Evolutionary conservation across 2,329 filamentous ascomycete species (phyloP).

Genomic region (Colletotrichum tropicale): DNA sequence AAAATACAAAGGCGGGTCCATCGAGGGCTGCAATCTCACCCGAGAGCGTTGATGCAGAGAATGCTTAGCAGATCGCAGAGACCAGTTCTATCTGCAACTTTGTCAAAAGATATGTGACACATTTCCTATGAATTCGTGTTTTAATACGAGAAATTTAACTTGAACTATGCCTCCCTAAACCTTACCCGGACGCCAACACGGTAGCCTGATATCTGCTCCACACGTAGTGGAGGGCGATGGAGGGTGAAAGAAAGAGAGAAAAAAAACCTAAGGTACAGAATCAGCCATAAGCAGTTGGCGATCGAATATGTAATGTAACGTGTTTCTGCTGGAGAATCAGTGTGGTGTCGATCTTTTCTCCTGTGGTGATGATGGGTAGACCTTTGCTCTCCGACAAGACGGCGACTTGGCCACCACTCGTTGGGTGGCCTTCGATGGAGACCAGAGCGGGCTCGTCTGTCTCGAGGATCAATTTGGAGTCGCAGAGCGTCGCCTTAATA

Average conservation of each 20-base stretch:
- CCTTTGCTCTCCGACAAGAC: neutral
- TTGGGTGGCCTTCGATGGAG: neutral
- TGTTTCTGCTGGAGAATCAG: constrained; percentile 19
- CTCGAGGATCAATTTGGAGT: neutral
- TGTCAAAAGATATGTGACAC: neutral
- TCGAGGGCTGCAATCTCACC: neutral
- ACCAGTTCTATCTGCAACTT: neutral
- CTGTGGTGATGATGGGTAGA: constrained; percentile 12
- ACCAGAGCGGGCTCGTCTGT: neutral
- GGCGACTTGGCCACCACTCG: neutral
- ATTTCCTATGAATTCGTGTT: neutral
- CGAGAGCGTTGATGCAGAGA: neutral
- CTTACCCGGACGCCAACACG: constrained; percentile 18
- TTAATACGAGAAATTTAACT: neutral
- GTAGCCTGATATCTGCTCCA: constrained; percentile 10
- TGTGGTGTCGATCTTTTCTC: constrained; percentile 12
- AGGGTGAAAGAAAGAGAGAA: neutral
- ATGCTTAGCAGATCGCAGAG: neutral
- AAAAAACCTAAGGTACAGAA: constrained; percentile 25
- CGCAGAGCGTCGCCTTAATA: neutral
- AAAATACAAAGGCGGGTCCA: neutral
- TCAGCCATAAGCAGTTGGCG: constrained; percentile 20
- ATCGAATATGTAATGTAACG: neutral
- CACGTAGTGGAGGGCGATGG: constrained; percentile 2
- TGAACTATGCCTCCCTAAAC: constrained; percentile 8